Percentiles rank a stretch among this genome's conserved stretches.
These are phyloP conservation scores for Secale cereale DNA, from an alignment of 176 grass and related monocot genomes.

Conservation along the genomic window DNA sequence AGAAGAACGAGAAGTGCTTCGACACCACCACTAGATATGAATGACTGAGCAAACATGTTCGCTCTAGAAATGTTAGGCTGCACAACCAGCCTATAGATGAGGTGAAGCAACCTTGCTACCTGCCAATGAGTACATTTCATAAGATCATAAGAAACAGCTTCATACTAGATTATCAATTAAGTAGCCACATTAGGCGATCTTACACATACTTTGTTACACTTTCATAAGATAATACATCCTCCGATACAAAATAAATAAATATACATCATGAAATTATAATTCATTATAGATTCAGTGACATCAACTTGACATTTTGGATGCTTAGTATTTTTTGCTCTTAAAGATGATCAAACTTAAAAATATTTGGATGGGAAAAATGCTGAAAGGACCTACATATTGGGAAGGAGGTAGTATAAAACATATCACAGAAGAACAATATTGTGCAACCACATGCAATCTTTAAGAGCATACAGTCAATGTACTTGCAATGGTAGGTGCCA, in stretches of 20 bases:
- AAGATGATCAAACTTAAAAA: background rate
- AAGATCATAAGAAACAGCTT: conserved; percentile 22
- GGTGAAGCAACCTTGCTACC: conserved; percentile 96
- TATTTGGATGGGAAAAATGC: conserved; percentile 4
- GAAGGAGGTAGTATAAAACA: background rate
- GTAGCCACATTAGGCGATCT: background rate
- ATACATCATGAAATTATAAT: background rate
- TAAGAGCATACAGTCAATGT: background rate
- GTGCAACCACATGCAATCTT: background rate
- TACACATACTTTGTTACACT: conserved; percentile 17
- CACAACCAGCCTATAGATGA: conserved; percentile 90
- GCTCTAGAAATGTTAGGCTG: conserved; percentile 87
- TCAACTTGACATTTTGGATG: background rate
- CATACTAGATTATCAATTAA: background rate
- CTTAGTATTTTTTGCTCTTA: background rate
- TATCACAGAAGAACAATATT: background rate
- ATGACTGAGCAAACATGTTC: conserved; percentile 85
- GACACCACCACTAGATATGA: conserved; percentile 78
- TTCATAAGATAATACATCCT: conserved; percentile 9
- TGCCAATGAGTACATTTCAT: conserved; percentile 45
- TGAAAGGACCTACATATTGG: background rate
- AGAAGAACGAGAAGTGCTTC: conserved; percentile 96
- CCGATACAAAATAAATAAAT: background rate
- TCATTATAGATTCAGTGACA: background rate
- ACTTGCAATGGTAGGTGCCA: background rate